Evolutionary conservation across 2,329 filamentous ascomycete species (phyloP), one percentile per base, ranked within the genome.

Genomic region (Epichloe amarillans): DNA sequence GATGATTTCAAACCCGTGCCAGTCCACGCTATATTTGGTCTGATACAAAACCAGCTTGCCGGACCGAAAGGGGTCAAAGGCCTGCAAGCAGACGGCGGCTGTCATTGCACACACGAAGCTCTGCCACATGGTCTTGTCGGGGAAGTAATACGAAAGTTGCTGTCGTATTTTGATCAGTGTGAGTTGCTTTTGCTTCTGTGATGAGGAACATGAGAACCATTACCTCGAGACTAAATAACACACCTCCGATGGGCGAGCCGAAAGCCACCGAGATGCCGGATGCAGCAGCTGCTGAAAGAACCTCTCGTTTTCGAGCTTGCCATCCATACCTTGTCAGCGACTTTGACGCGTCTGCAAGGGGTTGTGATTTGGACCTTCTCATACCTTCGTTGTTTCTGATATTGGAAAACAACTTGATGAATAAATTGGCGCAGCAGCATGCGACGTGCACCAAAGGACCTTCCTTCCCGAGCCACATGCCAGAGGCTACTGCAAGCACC

Each of bases 121-220:
- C 66, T 96, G 93, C 93, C 93, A 98, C 93, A 98, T 97, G 10
- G 93, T 97, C 68, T 97, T 97, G 69, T 97, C 91, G 0, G 93
- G 91, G 59, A 97, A 97, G 67, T 96, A 97, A 66, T 96, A 97
- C 1, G 89, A 95, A 3, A 97, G 73, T 76, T 95, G 88, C 79
- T 86, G 53, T n/a, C 23, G 4, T 33, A 6, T 10, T 43, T 38
- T 19, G 4, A 15, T 55, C 8, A 55, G 48, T 11, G 11, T 39
- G n/a, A n/a, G 42, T 4, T 41, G 36, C 12, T 6, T 14, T 4
- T 38, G 36, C 15, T 10, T 17, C 10, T 10, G 30, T 17, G 11
- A 33, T 46, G 35, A 11, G 23, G 42, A 23, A 11, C 14, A 43
- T 15, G 30, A 43, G 23, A 23, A 42, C 50, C 64, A 57, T 69